A percentile compares a stretch with the other conserved stretches of the same genome.
phyloP scores from a whole-genome alignment of 768 basidiomycete genomes.

The Tylopilus rubrobrunneus region DNA sequence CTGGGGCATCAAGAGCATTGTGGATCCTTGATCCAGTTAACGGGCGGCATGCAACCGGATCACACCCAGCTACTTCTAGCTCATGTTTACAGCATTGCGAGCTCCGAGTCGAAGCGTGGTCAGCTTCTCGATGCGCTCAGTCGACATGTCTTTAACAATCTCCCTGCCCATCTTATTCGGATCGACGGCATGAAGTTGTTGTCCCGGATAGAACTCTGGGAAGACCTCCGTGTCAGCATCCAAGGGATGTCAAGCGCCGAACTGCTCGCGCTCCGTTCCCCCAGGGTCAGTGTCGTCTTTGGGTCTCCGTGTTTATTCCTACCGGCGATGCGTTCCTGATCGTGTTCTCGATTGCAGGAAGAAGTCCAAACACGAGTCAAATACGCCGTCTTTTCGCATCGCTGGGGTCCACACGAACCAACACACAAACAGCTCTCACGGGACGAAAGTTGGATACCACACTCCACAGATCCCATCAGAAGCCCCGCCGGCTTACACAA shows the following conservation, averaged over 20 bases:
- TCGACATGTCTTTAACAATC: constrained; percentile 13
- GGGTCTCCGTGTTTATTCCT: not conserved
- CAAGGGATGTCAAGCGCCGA: not conserved
- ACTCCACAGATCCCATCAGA: not conserved
- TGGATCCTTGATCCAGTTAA: not conserved
- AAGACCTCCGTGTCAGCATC: not conserved
- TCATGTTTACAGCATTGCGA: too few species aligned
- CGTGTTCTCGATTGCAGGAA: not conserved
- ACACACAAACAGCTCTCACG: constrained; percentile 1
- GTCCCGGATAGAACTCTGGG: constrained; percentile 13
- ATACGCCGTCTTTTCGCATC: constrained; percentile 15
- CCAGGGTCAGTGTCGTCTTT: constrained; percentile 4
- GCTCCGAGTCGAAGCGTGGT: constrained; percentile 6
- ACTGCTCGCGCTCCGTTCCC: constrained; percentile 3
- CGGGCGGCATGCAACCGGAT: not conserved
- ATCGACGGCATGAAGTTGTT: constrained; percentile 8
- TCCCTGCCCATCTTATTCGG: constrained; percentile 13
- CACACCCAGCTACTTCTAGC: too few species aligned
- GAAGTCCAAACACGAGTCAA: not conserved
- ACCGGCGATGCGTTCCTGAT: not conserved
- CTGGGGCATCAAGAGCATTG: not conserved
- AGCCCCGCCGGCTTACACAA: constrained; percentile 3
- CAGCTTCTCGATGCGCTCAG: constrained; percentile 7
- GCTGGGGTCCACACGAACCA: constrained; percentile 10
- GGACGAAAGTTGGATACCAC: not conserved